A percentile compares a stretch with the other conserved stretches of the same genome.
These are phyloP conservation scores for Lyophyllum atratum DNA, from an alignment of 768 basidiomycete genomes.

Conservation along the genomic window DNA sequence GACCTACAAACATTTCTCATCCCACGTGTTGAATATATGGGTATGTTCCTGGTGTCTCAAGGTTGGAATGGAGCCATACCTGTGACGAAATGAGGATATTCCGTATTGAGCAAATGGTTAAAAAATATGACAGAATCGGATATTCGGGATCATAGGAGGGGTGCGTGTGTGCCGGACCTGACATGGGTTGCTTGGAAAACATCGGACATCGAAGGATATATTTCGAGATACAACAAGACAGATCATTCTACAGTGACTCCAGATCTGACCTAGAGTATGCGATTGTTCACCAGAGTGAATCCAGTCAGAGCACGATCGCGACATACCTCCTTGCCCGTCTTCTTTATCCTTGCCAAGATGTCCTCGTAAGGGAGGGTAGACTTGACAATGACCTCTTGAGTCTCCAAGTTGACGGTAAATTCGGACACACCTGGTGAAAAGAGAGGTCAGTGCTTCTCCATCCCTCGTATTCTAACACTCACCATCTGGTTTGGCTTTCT, in stretches of 20 bases:
- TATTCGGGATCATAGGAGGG: too few relatives aligned
- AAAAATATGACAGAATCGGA: too few relatives aligned
- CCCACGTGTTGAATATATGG: too few relatives aligned
- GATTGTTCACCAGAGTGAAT: background rate
- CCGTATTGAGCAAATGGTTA: too few relatives aligned
- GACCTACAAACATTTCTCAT: too few relatives aligned
- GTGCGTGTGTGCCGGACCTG: background rate
- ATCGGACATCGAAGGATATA: background rate
- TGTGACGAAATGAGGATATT: too few relatives aligned
- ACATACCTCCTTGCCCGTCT: conserved; percentile 88
- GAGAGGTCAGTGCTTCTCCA: background rate
- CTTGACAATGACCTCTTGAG: conserved; percentile 72
- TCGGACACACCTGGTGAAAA: conserved; percentile 47
- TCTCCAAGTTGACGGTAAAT: conserved; percentile 65
- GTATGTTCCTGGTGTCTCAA: too few relatives aligned
- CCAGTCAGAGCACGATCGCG: background rate
- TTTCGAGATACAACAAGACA: background rate
- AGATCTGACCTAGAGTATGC: conserved; percentile 39
- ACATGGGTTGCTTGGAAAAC: background rate
- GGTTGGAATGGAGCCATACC: too few relatives aligned
- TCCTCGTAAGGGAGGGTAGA: conserved; percentile 62
- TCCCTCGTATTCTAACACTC: background rate
- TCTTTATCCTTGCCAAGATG: conserved; percentile 74
- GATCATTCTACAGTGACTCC: conserved; percentile 43
- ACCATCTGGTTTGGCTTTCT: conserved; percentile 60